These are phyloP conservation scores for Fusarium sp. DNA, from an alignment of 2,329 filamentous ascomycete genomes.

Conservation along the genomic window DNA sequence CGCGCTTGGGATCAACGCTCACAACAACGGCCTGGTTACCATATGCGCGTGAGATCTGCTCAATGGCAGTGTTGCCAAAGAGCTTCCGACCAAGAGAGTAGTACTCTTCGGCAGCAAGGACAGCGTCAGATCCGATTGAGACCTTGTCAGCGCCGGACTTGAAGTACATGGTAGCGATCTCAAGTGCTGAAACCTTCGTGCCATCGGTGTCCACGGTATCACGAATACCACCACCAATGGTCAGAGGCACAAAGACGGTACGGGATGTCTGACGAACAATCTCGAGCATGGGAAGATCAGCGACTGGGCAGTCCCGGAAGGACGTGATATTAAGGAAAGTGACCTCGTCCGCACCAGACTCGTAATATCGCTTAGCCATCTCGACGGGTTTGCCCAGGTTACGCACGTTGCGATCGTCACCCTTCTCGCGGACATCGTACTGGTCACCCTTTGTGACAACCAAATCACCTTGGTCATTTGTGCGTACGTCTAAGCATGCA, in stretches of 20 bases:
- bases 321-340: conserved; percentile 99
- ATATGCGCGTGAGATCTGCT: conserved; percentile 93
- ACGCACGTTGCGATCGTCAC: conserved; percentile 72
- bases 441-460: conserved; percentile 99
- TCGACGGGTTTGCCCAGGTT: conserved; percentile 98
- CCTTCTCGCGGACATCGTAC: conserved; percentile 96
- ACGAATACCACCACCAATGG: conserved; percentile 93
- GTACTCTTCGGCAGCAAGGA: conserved; percentile 92
- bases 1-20: conserved; percentile 90
- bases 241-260: conserved; percentile 95
- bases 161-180: conserved; percentile 98
- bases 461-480: conserved; percentile 93
- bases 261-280: conserved; percentile 86
- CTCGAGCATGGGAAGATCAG: conserved; percentile 95
- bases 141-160: conserved; percentile 97
- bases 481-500: conserved; percentile 93
- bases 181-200: conserved; percentile 85
- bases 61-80: conserved; percentile 88
- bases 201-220: conserved; percentile 92
- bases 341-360: conserved; percentile 95
- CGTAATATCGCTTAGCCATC: conserved; percentile 93
- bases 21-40: conserved; percentile 97
- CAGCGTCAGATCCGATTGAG: conserved; percentile 94
- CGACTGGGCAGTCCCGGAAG: conserved; percentile 93
- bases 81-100: conserved; percentile 76